phyloP scores from a whole-genome alignment of 2,329 filamentous ascomycete species.

The Colletotrichum sidae region DNA sequence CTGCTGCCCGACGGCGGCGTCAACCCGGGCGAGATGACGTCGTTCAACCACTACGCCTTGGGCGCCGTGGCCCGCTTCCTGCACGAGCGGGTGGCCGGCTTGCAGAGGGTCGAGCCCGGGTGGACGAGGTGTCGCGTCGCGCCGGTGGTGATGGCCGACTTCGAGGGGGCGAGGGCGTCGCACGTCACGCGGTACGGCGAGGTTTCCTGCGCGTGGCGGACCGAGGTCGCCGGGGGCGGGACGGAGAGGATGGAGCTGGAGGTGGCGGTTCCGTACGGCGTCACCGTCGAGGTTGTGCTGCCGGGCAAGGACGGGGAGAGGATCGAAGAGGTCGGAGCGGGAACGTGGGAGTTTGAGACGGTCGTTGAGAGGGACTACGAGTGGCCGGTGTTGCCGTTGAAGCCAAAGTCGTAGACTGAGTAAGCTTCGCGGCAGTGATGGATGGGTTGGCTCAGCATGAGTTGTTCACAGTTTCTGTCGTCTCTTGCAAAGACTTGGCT shows the following conservation, averaged over 20 bases:
- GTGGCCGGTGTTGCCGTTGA: slow-evolving; percentile 16
- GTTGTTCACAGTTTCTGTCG: too few species aligned
- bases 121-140: slow-evolving; percentile 39
- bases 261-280: slow-evolving; percentile 27
- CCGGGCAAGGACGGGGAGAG: slow-evolving; percentile 9
- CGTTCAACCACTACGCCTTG: slow-evolving; percentile 56
- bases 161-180: slow-evolving; percentile 15
- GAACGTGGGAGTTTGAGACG: slow-evolving; percentile 18
- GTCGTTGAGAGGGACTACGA: slow-evolving; percentile 8
- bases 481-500: too few species aligned
- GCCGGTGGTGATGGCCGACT: slow-evolving; percentile 20
- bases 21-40: slow-evolving; percentile 55
- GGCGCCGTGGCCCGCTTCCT: slow-evolving; percentile 53
- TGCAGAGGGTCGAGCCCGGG: slow-evolving; percentile 40
- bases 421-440: too few species aligned
- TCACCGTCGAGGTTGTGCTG: slow-evolving; percentile 32
- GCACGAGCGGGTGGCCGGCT: slow-evolving; percentile 42
- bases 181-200: slow-evolving; percentile 24
- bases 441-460: too few species aligned
- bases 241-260: background rate
- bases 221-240: background rate
- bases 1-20: slow-evolving; percentile 51
- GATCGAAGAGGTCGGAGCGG: slow-evolving; percentile 12
- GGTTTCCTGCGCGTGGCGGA: slow-evolving; percentile 18
- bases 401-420: too few species aligned